Evolutionary conservation across 2,329 filamentous ascomycete species (phyloP).

Genomic region (Alternaria rosae): DNA sequence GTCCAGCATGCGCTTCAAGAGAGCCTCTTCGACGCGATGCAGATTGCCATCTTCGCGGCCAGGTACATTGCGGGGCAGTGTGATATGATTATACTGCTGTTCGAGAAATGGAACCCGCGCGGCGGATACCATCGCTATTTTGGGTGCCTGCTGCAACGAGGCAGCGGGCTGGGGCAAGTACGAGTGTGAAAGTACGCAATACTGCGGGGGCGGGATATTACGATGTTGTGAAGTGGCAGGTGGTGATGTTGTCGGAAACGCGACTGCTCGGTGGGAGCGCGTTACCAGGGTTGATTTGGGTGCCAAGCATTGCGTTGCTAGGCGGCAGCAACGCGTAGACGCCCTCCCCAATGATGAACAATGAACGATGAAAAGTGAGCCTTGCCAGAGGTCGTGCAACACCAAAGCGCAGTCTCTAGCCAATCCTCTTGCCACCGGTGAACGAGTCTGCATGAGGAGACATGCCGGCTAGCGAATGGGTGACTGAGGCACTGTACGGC

Average conservation of each 20-base stretch:
- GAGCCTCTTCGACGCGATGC: conserved; percentile 32
- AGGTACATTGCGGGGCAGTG: conserved; percentile 51
- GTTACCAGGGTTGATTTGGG: background rate
- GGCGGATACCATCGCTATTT: conserved; percentile 26
- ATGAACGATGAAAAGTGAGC: conserved; percentile 9
- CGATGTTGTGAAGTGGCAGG: background rate
- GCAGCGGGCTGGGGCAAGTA: conserved; percentile 1
- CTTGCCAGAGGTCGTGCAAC: background rate
- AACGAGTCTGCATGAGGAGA: background rate
- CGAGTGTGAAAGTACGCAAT: background rate
- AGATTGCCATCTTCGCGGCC: conserved; percentile 43
- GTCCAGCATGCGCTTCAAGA: conserved; percentile 40
- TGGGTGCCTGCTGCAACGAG: conserved; percentile 3
- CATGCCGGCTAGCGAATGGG: background rate
- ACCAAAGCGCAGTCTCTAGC: background rate
- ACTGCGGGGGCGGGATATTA: background rate
- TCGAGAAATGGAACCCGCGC: conserved; percentile 21
- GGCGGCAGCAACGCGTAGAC: background rate
- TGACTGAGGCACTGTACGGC: background rate
- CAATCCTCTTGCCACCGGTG: background rate
- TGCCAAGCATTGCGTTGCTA: conserved; percentile 1
- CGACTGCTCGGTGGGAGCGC: background rate
- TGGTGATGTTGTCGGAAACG: background rate
- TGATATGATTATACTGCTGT: conserved; percentile 48
- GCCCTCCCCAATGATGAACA: background rate